A percentile compares a stretch with the other conserved stretches of the same genome.
Conservation (phyloP, 768 basidiomycete genomes). For the Rhodotorula diobovata region DNA sequence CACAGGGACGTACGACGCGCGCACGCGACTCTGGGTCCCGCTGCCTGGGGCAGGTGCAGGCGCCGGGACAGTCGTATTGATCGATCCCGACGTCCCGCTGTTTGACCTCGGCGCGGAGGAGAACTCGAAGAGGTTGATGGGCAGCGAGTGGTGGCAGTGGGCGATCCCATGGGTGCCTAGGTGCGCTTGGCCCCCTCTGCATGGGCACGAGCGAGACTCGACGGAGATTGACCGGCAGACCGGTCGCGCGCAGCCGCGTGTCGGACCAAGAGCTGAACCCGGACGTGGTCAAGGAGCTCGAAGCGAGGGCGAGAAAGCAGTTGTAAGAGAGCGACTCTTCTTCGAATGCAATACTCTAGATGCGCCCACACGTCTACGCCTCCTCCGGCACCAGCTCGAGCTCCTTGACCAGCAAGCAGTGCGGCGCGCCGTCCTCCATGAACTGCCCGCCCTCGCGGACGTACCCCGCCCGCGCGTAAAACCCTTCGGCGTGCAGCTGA, state of each 20-base stretch:
- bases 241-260: too few relatives aligned
- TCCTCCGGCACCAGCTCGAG: not conserved
- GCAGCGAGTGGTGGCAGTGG: slow-evolving; percentile 26
- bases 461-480: slow-evolving; percentile 22
- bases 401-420: not conserved
- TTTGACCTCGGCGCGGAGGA: slow-evolving; percentile 25
- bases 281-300: not conserved
- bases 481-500: slow-evolving; percentile 10
- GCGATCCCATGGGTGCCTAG: not conserved
- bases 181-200: not conserved
- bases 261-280: too few relatives aligned
- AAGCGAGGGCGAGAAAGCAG: not conserved
- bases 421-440: slow-evolving; percentile 16
- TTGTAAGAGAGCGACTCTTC: too few relatives aligned
- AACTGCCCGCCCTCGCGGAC: slow-evolving; percentile 17
- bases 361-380: not conserved
- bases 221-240: too few relatives aligned
- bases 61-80: slow-evolving; percentile 5
- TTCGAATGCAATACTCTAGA: not conserved
- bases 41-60: not conserved
- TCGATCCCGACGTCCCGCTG: slow-evolving; percentile 19
- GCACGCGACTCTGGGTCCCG: slow-evolving; percentile 21
- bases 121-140: slow-evolving; percentile 31
- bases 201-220: not conserved
- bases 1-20: slow-evolving; percentile 2